Conservation (phyloP, 1,139 yeast species). For the Hyphopichia fennica region DNA sequence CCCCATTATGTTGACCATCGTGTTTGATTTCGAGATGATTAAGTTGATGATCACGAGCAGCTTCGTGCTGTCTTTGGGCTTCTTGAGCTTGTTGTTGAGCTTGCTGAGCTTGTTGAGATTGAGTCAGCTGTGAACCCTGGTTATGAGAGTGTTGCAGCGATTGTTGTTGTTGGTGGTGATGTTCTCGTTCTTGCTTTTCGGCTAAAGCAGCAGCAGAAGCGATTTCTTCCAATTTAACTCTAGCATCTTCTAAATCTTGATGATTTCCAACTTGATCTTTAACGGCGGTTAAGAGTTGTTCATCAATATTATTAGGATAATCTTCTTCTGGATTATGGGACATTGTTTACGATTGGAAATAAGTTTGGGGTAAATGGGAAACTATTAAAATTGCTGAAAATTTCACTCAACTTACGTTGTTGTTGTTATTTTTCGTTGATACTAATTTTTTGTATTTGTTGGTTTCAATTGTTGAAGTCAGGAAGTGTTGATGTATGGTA, state of each 20-base stretch:
- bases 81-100: constrained; percentile 13
- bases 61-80: constrained; percentile 9
- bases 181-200: constrained; percentile 14
- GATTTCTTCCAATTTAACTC: constrained; percentile 34
- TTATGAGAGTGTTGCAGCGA: no score
- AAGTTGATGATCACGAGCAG: constrained; percentile 15
- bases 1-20: not conserved
- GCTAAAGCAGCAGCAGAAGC: constrained; percentile 27
- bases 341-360: not conserved
- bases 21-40: no score
- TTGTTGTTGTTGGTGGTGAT: constrained; percentile 12
- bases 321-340: constrained; percentile 29
- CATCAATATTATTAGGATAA: constrained; percentile 46
- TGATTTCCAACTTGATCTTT: constrained; percentile 32
- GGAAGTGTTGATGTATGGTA: no score
- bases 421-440: constrained; percentile 6
- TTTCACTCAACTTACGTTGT: not conserved
- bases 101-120: constrained; percentile 11
- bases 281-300: constrained; percentile 42
- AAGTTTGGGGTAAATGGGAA: not conserved
- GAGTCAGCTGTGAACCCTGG: constrained; percentile 14
- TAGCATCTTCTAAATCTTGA: constrained; percentile 26
- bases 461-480: no score
- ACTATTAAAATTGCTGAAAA: not conserved
- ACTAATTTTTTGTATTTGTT: no score